Evolutionary conservation across 2,329 filamentous ascomycete species (phyloP), one percentile per base, ranked within the genome.

Genomic region (Cladosporium sp.): DNA sequence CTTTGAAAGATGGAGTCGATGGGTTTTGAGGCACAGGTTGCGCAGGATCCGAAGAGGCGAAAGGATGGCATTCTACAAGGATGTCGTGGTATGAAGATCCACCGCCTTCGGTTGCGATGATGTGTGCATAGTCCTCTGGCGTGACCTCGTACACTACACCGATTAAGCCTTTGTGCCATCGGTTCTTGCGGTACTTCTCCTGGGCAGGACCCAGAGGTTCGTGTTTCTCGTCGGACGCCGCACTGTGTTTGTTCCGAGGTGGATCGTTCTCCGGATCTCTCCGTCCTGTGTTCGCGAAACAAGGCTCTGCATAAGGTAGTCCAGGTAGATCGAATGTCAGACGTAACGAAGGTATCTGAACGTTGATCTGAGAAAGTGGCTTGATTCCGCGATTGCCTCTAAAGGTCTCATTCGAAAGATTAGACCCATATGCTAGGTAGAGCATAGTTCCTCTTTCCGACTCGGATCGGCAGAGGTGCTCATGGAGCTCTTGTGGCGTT

Each of bases 121-220:
- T 96, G 60, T 84, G 88, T 6, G 86, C 82, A 71, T 90, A 99
- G 76, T 99, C 94, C 43, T 82, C 74, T 17, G 82, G 77, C 0
- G 92, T 96, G 30, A 97, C 90, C 76, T 97, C 92, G 76, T 99
- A 99, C 3, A 97, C 94, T 15, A 96, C 91, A 22, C 94, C 94
- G 40, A 97, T 84, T 2, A 99, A 82, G 4, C 90, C 90, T 68
- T 92, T 92, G 63, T 85, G 78, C 92, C 91, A 96, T 56, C 76
- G 77, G 55, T 82, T 77, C 67, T 84, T 83, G 66, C 82, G 77
- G 64, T 82, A 81, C 57, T 69, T 67, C 30, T 66, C 47, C 37
- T 58, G 51, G 59, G 45, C 45, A 11, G 52, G 14, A 5, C 56
- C 49, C 17, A 52, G 47, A 37, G 59, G 50, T 8, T 64, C 60